These are phyloP conservation scores for Tetrapisispora fleetii DNA, from an alignment of 805 yeast species.

Conservation along the genomic window DNA sequence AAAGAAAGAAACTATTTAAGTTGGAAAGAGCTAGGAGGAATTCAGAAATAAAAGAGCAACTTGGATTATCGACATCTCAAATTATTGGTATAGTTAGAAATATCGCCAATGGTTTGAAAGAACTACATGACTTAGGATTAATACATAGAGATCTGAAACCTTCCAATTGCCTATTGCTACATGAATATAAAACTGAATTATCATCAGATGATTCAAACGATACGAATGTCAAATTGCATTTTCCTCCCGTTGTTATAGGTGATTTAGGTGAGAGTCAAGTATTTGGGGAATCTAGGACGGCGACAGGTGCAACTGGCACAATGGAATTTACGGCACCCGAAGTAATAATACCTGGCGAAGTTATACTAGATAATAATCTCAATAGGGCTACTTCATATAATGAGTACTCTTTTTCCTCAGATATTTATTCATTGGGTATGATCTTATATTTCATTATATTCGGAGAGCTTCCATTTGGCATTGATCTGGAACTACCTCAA, in stretches of 20 bases:
- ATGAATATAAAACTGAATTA: constrained; percentile 16
- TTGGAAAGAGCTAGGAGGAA: constrained; percentile 10
- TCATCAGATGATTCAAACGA: constrained; percentile 9
- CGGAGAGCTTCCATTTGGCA: constrained; percentile 54
- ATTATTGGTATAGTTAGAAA: constrained; percentile 61
- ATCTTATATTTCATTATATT: constrained; percentile 68
- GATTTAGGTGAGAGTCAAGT: constrained; percentile 87
- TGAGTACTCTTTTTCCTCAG: constrained; percentile 64
- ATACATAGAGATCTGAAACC: constrained; percentile 89
- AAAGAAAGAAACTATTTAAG: constrained; percentile 31
- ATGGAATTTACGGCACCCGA: constrained; percentile 86
- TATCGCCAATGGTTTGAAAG: constrained; percentile 57
- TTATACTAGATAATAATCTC: not conserved
- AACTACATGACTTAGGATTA: constrained; percentile 63
- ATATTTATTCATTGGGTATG: constrained; percentile 76
- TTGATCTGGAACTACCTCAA: constrained; percentile 16
- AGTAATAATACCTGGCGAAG: constrained; percentile 34
- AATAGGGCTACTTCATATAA: constrained; percentile 19
- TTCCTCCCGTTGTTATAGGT: constrained; percentile 70
- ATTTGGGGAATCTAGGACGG: constrained; percentile 51
- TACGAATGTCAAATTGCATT: constrained; percentile 9
- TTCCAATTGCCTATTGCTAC: constrained; percentile 61
- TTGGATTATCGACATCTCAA: constrained; percentile 44
- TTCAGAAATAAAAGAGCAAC: not conserved
- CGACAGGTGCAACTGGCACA: constrained; percentile 84